Conservation (phyloP, 176 grass and related monocot genomes). For the Lolium perenne region DNA sequence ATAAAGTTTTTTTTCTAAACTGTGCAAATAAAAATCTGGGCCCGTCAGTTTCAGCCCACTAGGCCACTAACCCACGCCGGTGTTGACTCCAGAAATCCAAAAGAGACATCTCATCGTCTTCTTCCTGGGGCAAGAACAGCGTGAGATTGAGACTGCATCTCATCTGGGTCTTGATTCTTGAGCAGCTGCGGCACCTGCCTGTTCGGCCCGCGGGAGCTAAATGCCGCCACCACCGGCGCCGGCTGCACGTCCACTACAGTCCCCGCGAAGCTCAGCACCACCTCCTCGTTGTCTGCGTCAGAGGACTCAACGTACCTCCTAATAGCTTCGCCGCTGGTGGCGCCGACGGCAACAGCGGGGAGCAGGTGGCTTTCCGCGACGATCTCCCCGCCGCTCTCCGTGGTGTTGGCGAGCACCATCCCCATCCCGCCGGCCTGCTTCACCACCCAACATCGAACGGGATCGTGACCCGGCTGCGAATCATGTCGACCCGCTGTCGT, state of each 20-base stretch:
- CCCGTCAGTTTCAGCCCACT: too few relatives aligned
- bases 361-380: constrained; percentile 90
- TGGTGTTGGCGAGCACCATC: constrained; percentile 82
- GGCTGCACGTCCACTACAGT: constrained; percentile 72
- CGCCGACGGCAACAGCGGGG: constrained; percentile 73
- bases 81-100: too few relatives aligned
- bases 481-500: too few relatives aligned
- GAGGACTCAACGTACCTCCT: constrained; percentile 60
- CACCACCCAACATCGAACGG: too few relatives aligned
- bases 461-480: too few relatives aligned
- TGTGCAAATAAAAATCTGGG: too few relatives aligned
- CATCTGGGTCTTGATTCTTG: too few relatives aligned
- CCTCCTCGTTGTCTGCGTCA: constrained; percentile 52
- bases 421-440: constrained; percentile 77
- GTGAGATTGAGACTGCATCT: too few relatives aligned
- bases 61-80: too few relatives aligned
- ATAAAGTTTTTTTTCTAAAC: too few relatives aligned
- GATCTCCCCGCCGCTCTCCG: constrained; percentile 73
- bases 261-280: constrained; percentile 57
- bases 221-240: constrained; percentile 88
- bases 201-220: constrained; percentile 89
- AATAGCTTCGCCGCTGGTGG: constrained; percentile 64
- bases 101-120: too few relatives aligned
- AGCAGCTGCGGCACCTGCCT: constrained; percentile 72
- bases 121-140: too few relatives aligned